Percentiles rank a stretch among this genome's conserved stretches.
phyloP scores from a whole-genome alignment of 495 filamentous ascomycete genomes.

The Trichodelitschia bisporula region DNA sequence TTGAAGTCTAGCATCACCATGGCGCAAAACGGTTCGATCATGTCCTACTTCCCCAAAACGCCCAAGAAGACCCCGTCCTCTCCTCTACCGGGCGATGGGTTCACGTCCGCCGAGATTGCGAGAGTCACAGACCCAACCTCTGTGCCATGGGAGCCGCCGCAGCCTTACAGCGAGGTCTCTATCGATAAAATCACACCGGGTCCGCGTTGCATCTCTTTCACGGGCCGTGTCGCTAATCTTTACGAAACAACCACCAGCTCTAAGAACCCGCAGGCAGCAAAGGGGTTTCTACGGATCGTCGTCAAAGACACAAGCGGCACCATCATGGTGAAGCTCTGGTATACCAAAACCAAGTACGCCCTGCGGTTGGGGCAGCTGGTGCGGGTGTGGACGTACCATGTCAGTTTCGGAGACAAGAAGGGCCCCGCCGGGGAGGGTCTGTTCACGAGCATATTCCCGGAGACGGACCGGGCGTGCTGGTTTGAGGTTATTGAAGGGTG shows the following conservation, averaged over 20 bases:
- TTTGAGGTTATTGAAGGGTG: slow-evolving; percentile 26
- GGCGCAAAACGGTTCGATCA: slow-evolving; percentile 23
- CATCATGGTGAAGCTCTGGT: slow-evolving; percentile 24
- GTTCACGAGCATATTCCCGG: slow-evolving; percentile 25
- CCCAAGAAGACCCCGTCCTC: slow-evolving; percentile 2
- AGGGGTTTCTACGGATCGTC: slow-evolving; percentile 27
- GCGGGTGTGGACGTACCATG: slow-evolving; percentile 14
- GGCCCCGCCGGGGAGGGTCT: slow-evolving; percentile 12
- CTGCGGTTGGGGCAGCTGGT: slow-evolving; percentile 16
- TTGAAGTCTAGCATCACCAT: too few species aligned
- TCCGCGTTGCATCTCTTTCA: slow-evolving; percentile 24
- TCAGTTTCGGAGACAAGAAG: slow-evolving; percentile 13
- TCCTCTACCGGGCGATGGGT: slow-evolving; percentile 21
- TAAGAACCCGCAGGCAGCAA: slow-evolving; percentile 17
- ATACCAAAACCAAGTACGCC: slow-evolving; percentile 10
- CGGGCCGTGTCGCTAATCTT: slow-evolving; percentile 34
- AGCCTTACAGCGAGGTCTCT: slow-evolving; percentile 22
- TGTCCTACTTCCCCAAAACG: slow-evolving; percentile 29
- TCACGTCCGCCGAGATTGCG: slow-evolving; percentile 22
- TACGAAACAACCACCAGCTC: slow-evolving; percentile 15
- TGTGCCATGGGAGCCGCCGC: slow-evolving; percentile 27
- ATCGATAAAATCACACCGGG: slow-evolving; percentile 29
- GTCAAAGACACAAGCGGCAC: slow-evolving; percentile 33
- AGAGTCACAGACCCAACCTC: slow-evolving; percentile 24
- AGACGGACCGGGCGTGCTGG: slow-evolving; percentile 23